Conservation (phyloP, 2,329 filamentous ascomycete genomes). For the Ophiocordyceps camponoti-saundersi region DNA sequence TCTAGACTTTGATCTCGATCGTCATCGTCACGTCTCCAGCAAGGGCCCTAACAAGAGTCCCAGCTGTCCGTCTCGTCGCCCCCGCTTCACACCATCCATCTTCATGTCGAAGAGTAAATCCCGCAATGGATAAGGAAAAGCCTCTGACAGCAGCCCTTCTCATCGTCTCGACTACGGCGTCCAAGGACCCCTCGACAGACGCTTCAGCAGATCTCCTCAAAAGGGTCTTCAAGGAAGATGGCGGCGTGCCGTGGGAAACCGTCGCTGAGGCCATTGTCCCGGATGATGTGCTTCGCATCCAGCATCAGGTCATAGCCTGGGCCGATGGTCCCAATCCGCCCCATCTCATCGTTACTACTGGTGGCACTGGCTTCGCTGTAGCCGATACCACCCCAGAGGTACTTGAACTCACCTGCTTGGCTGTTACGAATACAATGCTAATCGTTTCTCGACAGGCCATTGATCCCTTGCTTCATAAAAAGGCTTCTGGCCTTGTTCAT, state of each 20-base stretch:
- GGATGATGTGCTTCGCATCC: conserved; percentile 61
- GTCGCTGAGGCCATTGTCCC: conserved; percentile 57
- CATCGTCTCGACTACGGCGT: conserved; percentile 81
- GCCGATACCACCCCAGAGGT: conserved; percentile 84
- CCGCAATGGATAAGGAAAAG: conserved; percentile 5
- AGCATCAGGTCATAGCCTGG: conserved; percentile 55
- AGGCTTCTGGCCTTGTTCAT: conserved; percentile 84
- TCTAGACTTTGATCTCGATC: neutral
- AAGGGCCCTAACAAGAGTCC: neutral
- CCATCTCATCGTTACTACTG: conserved; percentile 75
- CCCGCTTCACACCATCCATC: neutral
- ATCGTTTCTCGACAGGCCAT: conserved; percentile 44
- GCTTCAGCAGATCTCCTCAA: conserved; percentile 49
- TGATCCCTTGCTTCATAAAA: conserved; percentile 60
- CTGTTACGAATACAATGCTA: neutral
- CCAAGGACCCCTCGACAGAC: conserved; percentile 63
- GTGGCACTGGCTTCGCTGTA: conserved; percentile 81
- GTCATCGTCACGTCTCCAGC: neutral
- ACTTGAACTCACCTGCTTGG: neutral
- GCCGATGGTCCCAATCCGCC: conserved; percentile 44
- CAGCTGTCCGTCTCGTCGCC: neutral
- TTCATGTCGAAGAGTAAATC: neutral
- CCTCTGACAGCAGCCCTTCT: conserved; percentile 60
- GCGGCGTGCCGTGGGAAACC: conserved; percentile 55
- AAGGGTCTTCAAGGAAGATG: conserved; percentile 50